Evolutionary conservation across 169 alveolate species (phyloP).

Genomic region (Ichthyophthirius multifiliis): DNA sequence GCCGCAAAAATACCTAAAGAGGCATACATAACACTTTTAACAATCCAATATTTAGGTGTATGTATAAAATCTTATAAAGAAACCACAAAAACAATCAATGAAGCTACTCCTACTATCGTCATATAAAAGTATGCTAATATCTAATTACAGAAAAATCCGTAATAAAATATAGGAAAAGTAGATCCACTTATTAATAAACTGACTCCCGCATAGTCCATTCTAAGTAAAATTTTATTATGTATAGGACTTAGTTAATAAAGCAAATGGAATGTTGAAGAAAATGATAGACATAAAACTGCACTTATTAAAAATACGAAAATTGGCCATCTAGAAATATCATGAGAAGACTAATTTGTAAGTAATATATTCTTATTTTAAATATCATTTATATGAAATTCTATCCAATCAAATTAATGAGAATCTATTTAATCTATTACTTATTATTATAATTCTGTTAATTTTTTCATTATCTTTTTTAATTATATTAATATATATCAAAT

Average conservation of each 20-base stretch:
- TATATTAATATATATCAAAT: not conserved
- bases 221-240: slow-evolving; percentile 45
- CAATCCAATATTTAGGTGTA: slow-evolving; percentile 18
- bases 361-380: not conserved
- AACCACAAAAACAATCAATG: slow-evolving; percentile 30
- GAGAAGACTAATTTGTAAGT: not conserved
- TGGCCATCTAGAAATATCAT: slow-evolving; percentile 71
- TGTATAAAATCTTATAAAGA: slow-evolving; percentile 34
- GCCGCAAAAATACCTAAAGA: slow-evolving; percentile 46
- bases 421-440: slow-evolving; percentile 1
- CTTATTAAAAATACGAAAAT: slow-evolving; percentile 55
- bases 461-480: not conserved
- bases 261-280: slow-evolving; percentile 68
- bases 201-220: slow-evolving; percentile 83
- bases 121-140: slow-evolving; percentile 28
- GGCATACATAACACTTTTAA: slow-evolving; percentile 41
- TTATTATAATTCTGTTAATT: not conserved
- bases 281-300: slow-evolving; percentile 66
- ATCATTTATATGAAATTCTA: slow-evolving; percentile 26
- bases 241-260: slow-evolving; percentile 50
- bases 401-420: slow-evolving; percentile 35
- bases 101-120: slow-evolving; percentile 17
- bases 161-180: slow-evolving; percentile 68
- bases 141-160: slow-evolving; percentile 60
- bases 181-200: slow-evolving; percentile 74